phyloP scores from a whole-genome alignment of 257 asterid species.

The Paraleonurus japonicus region DNA sequence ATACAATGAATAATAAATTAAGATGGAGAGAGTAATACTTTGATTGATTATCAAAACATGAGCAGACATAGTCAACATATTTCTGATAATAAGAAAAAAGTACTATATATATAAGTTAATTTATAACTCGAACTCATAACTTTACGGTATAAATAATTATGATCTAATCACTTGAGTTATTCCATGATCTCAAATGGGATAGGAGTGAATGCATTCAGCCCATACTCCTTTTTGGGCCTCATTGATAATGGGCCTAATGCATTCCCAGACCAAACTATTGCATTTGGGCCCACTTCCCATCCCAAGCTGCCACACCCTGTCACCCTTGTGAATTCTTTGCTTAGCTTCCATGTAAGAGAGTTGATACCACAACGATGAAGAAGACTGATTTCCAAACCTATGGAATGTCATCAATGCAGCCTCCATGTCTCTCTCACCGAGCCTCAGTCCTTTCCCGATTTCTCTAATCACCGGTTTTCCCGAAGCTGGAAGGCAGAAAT shows the following conservation, averaged over 20 bases:
- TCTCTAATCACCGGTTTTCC: slow-evolving; percentile 68
- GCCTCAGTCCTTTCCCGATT: slow-evolving; percentile 52
- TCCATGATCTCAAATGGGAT: no score
- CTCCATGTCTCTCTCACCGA: slow-evolving; percentile 51
- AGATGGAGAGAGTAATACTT: no score
- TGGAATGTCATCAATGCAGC: slow-evolving; percentile 64
- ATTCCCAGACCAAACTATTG: slow-evolving; percentile 60
- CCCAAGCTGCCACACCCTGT: slow-evolving; percentile 69
- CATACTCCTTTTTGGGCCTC: slow-evolving; percentile 63
- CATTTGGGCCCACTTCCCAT: slow-evolving; percentile 87
- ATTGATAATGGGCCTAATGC: slow-evolving; percentile 43
- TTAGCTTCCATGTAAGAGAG: slow-evolving; percentile 67
- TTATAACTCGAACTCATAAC: no score
- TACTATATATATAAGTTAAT: no score
- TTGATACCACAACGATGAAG: slow-evolving; percentile 81
- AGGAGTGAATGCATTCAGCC: slow-evolving; percentile 48
- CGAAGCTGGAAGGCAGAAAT: slow-evolving; percentile 78
- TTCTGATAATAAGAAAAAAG: no score
- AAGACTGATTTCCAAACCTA: slow-evolving; percentile 67
- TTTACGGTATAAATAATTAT: no score
- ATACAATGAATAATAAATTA: no score
- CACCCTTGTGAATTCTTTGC: slow-evolving; percentile 60
- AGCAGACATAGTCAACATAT: no score
- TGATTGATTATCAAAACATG: no score
- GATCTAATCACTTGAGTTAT: no score